phyloP scores from a whole-genome alignment of 305 asterid species.

The Fraxinus ornus region DNA sequence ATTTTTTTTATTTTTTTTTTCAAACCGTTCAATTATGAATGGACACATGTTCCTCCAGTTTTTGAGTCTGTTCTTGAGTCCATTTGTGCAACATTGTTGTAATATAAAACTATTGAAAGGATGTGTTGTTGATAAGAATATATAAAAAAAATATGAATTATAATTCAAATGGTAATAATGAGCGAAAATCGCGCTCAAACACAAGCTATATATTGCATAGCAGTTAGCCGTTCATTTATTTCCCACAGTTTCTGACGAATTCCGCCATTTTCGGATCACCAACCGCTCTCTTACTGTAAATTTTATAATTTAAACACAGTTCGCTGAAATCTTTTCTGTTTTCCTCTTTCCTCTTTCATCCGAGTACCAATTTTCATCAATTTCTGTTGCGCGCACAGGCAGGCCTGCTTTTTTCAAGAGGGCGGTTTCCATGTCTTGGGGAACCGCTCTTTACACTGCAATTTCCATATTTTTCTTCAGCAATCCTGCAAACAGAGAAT shows the following conservation, averaged over 20 bases:
- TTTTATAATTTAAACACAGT: conserved; percentile 3
- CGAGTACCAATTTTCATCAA: not conserved
- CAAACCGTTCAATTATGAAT: too few relatives aligned
- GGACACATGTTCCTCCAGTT: too few relatives aligned
- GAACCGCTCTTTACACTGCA: conserved; percentile 45
- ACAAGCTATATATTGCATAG: not conserved
- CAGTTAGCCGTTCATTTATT: not conserved
- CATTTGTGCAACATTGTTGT: too few relatives aligned
- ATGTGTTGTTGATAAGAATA: too few relatives aligned
- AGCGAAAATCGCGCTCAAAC: too few relatives aligned
- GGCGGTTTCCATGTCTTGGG: conserved; percentile 58
- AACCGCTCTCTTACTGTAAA: conserved; percentile 16
- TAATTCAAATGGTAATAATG: too few relatives aligned
- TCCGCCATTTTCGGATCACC: conserved; percentile 52
- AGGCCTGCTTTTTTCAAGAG: conserved; percentile 7
- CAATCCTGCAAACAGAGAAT: not conserved
- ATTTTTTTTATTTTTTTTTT: too few relatives aligned
- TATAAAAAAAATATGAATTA: too few relatives aligned
- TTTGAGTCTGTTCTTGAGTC: too few relatives aligned
- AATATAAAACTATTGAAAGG: too few relatives aligned
- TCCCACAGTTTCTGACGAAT: not conserved
- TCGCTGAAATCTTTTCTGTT: not conserved
- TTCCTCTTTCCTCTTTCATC: not conserved
- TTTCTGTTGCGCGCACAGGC: not conserved
- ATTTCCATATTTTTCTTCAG: not conserved